Evolutionary conservation across 768 basidiomycete genomes (phyloP), one percentile per base, ranked within the genome.

Genomic region (Sarcomyxa edulis): DNA sequence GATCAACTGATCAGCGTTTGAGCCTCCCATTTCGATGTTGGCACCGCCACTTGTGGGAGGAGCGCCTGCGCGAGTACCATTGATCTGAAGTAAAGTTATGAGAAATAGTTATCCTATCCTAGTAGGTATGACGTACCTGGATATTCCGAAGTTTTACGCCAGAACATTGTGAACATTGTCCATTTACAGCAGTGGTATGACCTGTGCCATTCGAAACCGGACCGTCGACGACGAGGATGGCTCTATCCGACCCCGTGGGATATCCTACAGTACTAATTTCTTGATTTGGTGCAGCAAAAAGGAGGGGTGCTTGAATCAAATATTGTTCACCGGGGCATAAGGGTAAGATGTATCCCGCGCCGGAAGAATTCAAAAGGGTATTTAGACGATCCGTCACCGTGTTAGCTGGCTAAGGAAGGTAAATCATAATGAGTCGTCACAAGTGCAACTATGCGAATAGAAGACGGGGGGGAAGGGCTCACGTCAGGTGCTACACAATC

Each of bases 11-110:
- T 71, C 64, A 2, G 74, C 62, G 46, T 84, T 91, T 14, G 67
- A 50, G 7, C 88, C 90, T 4, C 90, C 90, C 70, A 92, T 81
- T 59, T 91, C 88, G 39, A 92, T 87, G 49, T 88, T 89, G 16
- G 72, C 88, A 0, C 83, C 84, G 6, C 85, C 85, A 16, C 33
- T 44, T 0, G 68, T 71, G 1, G 79, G 71, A 27, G 68, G 48
- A 6, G 66, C 75, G 18, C 71, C 72, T 12, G 59, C 59, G 41
- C 88, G 74, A 5, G 78, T 76, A 10, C 89, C 88, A 50, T 91
- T 74, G 45, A 92, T 74, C 86, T 90, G 45, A 35, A 41, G 41
- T 14, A 12, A 5, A 22, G 20, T 7, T 33, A 30, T 37, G 21
- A 27, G 23, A 32, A 33, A 20, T n/a, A 19, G 29, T 19, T 28